phyloP scores from a whole-genome alignment of 1,139 yeast genomes.

The Casaregolazyma lundiana region DNA sequence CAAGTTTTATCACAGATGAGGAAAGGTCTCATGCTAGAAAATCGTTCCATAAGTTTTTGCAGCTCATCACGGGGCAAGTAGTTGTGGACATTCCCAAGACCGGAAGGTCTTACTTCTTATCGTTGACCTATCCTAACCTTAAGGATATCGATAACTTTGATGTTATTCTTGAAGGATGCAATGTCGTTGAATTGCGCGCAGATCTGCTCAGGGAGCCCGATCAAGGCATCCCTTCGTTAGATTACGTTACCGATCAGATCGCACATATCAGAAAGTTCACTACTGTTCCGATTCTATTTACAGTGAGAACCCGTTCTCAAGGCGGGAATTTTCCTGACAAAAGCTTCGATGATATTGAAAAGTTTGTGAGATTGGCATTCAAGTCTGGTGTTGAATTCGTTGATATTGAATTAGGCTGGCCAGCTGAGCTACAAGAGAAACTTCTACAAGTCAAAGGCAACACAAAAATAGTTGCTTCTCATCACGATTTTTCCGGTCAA shows the following conservation, averaged over 20 bases:
- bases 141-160: slow-evolving; percentile 43
- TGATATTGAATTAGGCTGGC: slow-evolving; percentile 49
- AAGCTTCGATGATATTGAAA: slow-evolving; percentile 44
- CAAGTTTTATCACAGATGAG: slow-evolving; percentile 55
- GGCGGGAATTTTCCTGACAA: slow-evolving; percentile 75
- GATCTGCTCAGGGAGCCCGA: slow-evolving; percentile 55
- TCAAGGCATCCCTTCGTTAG: slow-evolving; percentile 26
- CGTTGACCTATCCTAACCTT: slow-evolving; percentile 55
- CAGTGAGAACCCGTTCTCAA: slow-evolving; percentile 71
- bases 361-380: slow-evolving; percentile 57
- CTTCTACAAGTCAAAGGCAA: slow-evolving; percentile 42
- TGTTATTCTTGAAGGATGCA: slow-evolving; percentile 58
- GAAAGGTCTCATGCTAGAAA: slow-evolving; percentile 57
- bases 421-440: slow-evolving; percentile 40
- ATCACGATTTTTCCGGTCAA: slow-evolving; percentile 63
- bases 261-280: slow-evolving; percentile 61
- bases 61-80: slow-evolving; percentile 59
- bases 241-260: slow-evolving; percentile 68
- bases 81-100: slow-evolving; percentile 40
- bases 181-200: slow-evolving; percentile 80
- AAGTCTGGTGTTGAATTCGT: slow-evolving; percentile 53
- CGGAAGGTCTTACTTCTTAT: slow-evolving; percentile 63
- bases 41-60: slow-evolving; percentile 56
- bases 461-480: slow-evolving; percentile 77
- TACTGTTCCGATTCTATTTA: slow-evolving; percentile 74